Conservation (phyloP, 805 yeast species). For the Wickerhamiella vanderwaltii region DNA sequence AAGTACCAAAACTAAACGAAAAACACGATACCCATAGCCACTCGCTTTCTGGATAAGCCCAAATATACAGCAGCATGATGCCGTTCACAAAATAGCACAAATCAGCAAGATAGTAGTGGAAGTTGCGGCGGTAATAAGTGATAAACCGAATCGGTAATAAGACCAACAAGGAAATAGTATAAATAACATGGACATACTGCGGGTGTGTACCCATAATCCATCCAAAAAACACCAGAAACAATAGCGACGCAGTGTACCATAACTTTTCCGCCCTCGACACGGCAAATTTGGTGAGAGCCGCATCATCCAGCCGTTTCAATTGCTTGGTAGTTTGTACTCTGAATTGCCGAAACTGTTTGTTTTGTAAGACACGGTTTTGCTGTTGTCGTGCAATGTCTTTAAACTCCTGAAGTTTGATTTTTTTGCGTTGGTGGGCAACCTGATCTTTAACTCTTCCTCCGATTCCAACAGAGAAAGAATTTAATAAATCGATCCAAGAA, state of each 20-base stretch:
- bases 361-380: conserved; percentile 12
- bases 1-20: conserved; percentile 77
- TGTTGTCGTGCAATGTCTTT: conserved; percentile 9
- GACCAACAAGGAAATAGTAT: conserved; percentile 46
- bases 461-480: conserved; percentile 24
- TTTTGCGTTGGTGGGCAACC: conserved; percentile 13
- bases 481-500: conserved; percentile 27
- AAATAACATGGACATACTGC: conserved; percentile 59
- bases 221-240: conserved; percentile 59
- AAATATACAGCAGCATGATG: conserved; percentile 54
- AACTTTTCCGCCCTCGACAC: conserved; percentile 52
- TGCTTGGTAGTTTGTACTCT: conserved; percentile 20
- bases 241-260: conserved; percentile 64
- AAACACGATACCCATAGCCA: conserved; percentile 71
- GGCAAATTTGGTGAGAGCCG: conserved; percentile 15
- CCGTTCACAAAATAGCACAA: conserved; percentile 83
- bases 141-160: conserved; percentile 78
- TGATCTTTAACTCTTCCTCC: conserved; percentile 21
- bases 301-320: conserved; percentile 25
- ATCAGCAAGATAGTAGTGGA: conserved; percentile 83
- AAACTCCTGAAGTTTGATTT: conserved; percentile 5
- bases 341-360: conserved; percentile 24
- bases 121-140: conserved; percentile 65
- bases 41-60: conserved; percentile 69
- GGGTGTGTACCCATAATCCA: conserved; percentile 69